Evolutionary conservation across 2,329 filamentous ascomycete species (phyloP), one percentile per base, ranked within the genome.

Genomic region (Trichoderma oligosporum): DNA sequence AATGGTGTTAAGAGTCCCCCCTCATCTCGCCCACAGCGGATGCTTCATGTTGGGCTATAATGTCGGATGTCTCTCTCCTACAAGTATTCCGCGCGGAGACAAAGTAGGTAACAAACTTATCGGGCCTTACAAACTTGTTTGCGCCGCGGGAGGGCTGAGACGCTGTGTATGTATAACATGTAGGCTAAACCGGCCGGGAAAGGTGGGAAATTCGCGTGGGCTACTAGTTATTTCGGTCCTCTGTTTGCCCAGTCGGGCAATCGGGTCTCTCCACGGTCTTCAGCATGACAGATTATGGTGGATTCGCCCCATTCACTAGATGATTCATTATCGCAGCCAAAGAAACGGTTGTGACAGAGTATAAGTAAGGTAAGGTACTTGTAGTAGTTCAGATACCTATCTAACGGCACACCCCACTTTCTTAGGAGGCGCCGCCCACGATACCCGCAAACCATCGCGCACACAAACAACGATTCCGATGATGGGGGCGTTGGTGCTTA

Each of bases 341-440:
- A 5, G 12, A 41, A 33, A 42, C 53, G 33, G 39, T n/a, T n/a
- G n/a, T n/a, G n/a, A n/a, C n/a, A n/a, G n/a, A n/a, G n/a, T n/a
- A n/a, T n/a, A n/a, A n/a, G n/a, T n/a, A n/a, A n/a, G n/a, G n/a
- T n/a, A n/a, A n/a, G n/a, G n/a, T n/a, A n/a, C n/a, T n/a, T n/a
- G n/a, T n/a, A n/a, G n/a, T n/a, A n/a, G n/a, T n/a, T n/a, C n/a
- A n/a, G n/a, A n/a, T n/a, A n/a, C n/a, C n/a, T 33, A 57, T 12
- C 46, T 49, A 57, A 49, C 36, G 45, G 45, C 54, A 57, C 54
- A 41, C 54, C 54, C 54, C 54, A n/a, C 27, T 44, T 18, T 16
- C 31, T 18, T 12, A 27, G 24, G 42, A 38, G 18, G 29, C 18
- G 35, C 35, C 42, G 44, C 25, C 18, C 38, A 29, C 31, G 36